Evolutionary conservation across 306 rosid species (phyloP), one percentile per base, ranked within the genome.

Genomic region (Cajanus cajan): DNA sequence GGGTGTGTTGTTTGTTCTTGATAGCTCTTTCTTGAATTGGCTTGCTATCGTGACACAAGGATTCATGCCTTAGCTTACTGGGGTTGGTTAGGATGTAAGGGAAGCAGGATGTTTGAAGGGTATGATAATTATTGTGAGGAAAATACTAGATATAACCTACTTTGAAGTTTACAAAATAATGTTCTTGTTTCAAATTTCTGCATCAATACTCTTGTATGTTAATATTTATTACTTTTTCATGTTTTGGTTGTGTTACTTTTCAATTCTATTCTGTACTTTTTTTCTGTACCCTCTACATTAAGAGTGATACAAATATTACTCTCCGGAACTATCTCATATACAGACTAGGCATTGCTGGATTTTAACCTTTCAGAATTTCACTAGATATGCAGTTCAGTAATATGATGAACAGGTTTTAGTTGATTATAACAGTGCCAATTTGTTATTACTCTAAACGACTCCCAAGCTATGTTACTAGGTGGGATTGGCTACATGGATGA

Each of bases 321-420:
- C 44, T 24, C 16, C 28, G 19, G 47, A 62, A 41, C 58, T 24
- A 28, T 50, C 73, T 24, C 79, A 51, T n/a, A 36, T 68, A 24
- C 41, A 67, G 5, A 51, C 54, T 81, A 74, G 24, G 55, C 48
- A 21, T 74, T 74, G 62, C 34, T 43, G 68, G 55, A 37, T 67
- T 73, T 52, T 73, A 43, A 13, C 22, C 25, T 76, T 73, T 18
- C 58, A 18, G 51, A 18, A 34, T 62, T 81, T 28, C 68, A 40
- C 8, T 31, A 39, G n/a, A 47, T 74, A 40, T 39, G 58, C 44
- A 62, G 25, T 76, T 31, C 18, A 31, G n/a, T 82, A 15, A 62
- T 28, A 40, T 3, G 50, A 61, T 50, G 21, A 36, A 69, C 58
- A 18, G 47, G 19, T 51, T 51, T 33, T 62, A 19, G 40, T 69